Evolutionary conservation across 2,329 filamentous ascomycete species (phyloP).

Genomic region (Tolypocladium pustulatum): DNA sequence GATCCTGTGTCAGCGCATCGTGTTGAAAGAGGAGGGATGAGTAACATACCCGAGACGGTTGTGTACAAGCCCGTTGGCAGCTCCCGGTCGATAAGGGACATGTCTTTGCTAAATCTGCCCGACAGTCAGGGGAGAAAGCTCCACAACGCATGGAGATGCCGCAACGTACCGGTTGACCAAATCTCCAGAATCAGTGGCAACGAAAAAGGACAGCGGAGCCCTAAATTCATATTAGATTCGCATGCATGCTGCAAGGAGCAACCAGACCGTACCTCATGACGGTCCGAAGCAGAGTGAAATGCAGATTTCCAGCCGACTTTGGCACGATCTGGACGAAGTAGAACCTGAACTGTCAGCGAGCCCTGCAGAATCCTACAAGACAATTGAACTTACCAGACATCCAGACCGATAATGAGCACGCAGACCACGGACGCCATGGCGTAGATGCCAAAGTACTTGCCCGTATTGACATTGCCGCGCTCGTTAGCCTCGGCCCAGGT

Average conservation of each 20-base stretch:
- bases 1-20: neutral
- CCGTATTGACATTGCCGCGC: neutral
- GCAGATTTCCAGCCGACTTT: neutral
- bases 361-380: neutral
- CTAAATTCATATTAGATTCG: neutral
- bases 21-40: neutral
- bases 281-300: neutral
- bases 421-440: neutral
- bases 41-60: neutral
- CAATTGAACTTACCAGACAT: neutral
- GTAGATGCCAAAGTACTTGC: slow-evolving; percentile 2
- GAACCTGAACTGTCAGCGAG: neutral
- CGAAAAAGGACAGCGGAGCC: slow-evolving; percentile 2
- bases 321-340: neutral
- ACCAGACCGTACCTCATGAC: neutral
- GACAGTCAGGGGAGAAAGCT: neutral
- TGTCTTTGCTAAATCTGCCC: slow-evolving; percentile 4
- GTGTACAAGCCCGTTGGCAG: neutral
- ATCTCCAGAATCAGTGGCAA: neutral
- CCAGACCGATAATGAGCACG: neutral
- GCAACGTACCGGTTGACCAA: slow-evolving; percentile 1
- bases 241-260: neutral
- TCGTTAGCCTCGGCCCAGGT: neutral
- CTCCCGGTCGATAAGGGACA: neutral
- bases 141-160: neutral